phyloP scores from a whole-genome alignment of 257 asterid genomes.

The Cynanchum wilfordii region DNA sequence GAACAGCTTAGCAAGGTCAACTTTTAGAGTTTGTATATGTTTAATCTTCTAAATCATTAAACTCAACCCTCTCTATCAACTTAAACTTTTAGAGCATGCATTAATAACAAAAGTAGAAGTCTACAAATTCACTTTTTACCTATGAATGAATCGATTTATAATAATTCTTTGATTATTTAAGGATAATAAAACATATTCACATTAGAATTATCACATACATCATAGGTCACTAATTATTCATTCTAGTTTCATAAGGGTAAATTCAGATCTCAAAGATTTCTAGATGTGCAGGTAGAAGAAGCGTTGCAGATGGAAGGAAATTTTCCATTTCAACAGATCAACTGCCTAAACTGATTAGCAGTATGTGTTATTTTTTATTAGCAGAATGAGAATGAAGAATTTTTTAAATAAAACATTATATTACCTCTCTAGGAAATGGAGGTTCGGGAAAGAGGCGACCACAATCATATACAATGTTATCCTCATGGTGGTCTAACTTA shows the following conservation, averaged over 20 bases:
- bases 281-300: neutral
- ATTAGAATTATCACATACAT: neutral
- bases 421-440: slow-evolving; percentile 97
- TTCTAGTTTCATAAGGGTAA: neutral
- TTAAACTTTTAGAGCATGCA: no score
- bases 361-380: neutral
- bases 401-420: neutral
- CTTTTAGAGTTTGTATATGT: neutral
- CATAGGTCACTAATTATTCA: neutral
- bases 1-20: neutral
- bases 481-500: slow-evolving; percentile 80
- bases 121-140: neutral
- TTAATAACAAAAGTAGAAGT: no score
- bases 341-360: neutral
- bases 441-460: slow-evolving; percentile 92
- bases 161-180: neutral
- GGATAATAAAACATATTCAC: neutral
- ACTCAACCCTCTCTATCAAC: no score
- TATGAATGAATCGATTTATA: neutral
- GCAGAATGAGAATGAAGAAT: neutral
- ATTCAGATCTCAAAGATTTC: neutral
- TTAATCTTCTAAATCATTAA: neutral
- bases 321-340: neutral
- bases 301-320: neutral
- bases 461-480: slow-evolving; percentile 80